Evolutionary conservation across 768 basidiomycete genomes (phyloP).

Genomic region (Suillus plorans): DNA sequence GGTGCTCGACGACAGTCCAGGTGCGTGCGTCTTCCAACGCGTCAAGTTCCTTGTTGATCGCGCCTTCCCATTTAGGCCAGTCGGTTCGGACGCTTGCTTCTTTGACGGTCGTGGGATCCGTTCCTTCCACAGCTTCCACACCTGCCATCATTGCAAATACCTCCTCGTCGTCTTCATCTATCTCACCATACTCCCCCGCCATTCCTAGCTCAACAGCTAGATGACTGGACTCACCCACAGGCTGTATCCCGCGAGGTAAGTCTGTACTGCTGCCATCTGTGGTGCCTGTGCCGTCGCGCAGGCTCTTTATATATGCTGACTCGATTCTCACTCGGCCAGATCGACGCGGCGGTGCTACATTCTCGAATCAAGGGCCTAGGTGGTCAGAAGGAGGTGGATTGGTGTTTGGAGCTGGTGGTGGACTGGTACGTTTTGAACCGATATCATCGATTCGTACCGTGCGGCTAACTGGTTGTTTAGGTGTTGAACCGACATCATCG

Average conservation of each 20-base stretch:
- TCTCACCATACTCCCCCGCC: conserved; percentile 10
- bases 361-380: too few species aligned
- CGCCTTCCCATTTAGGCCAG: conserved; percentile 20
- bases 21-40: conserved; percentile 18
- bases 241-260: not conserved
- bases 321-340: too few species aligned
- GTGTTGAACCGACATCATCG: not conserved
- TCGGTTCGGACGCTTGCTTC: conserved; percentile 24
- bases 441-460: too few species aligned
- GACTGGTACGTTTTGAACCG: too few species aligned
- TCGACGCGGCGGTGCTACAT: too few species aligned
- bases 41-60: conserved; percentile 20
- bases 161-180: conserved; percentile 6
- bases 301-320: too few species aligned
- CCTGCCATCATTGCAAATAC: not conserved
- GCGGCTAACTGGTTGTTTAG: too few species aligned
- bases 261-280: not conserved
- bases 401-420: too few species aligned
- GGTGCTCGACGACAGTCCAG: conserved; percentile 27
- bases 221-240: not conserved
- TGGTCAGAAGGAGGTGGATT: too few species aligned
- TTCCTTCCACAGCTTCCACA: not conserved
- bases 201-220: conserved; percentile 6
- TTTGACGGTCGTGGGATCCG: conserved; percentile 15
- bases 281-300: not conserved